Evolutionary conservation across 1,284 basidiomycete species (phyloP), one percentile per base, ranked within the genome.

Genomic region (Rhodotorula sp.): DNA sequence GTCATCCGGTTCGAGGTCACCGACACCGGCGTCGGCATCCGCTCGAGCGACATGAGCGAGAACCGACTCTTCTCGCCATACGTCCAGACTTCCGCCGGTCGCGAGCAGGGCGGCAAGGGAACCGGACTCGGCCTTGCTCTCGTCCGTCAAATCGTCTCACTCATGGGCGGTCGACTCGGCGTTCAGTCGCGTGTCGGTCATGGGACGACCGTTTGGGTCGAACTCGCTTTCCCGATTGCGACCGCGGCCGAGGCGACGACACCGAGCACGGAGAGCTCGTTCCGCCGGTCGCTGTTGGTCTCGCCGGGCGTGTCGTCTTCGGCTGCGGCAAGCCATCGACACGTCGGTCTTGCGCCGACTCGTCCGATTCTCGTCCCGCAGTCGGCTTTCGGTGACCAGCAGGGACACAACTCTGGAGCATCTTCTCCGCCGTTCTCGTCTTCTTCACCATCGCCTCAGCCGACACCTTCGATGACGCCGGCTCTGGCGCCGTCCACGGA

Each of bases 141-240:
- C 29, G 91, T 94, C 23, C 85, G 91, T 52, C 91, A 92, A 79
- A 94, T 96, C 69, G 90, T 96, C 74, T 91, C 90, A 81, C 84
- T 92, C 48, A 89, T 87, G 66, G 88, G 90, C 16, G 93, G 92
- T 10, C 86, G 91, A 31, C 83, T 93, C 16, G 91, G 92, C 63
- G 83, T 84, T 6, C 80, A 83, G 48, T 80, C 79, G 18, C 76
- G 82, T 63, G 72, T 79, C 57, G 83, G 81, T 52, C 76, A 82
- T 61, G 82, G 84, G 56, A 84, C 75, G 46, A 90, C 87, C 16
- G 91, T 91, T 80, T 90, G 89, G 89, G 88, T 92, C 52, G 91
- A 93, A 80, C 81, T 92, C 58, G 81, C 82, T 0, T 81, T 81
- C 63, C 76, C 65, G 43, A 68, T 71, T 43, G 69, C 67, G 5